These are phyloP conservation scores for Elongisporangium senticosum DNA, from an alignment of 352 stramenopile genomes.

Conservation along the genomic window DNA sequence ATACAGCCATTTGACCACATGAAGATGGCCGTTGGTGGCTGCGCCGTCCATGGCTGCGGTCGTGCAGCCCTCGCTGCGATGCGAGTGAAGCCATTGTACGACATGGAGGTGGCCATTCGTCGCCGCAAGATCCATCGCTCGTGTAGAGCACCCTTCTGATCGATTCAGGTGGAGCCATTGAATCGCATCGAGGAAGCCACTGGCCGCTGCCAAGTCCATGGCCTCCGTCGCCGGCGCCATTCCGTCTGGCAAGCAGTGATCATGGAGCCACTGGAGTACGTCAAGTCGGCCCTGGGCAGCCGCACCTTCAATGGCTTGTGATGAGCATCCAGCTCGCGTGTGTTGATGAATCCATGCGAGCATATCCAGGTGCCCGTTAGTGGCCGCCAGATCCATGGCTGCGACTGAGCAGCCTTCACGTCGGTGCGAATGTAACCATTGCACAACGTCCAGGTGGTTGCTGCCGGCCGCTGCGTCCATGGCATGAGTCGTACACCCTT, in stretches of 20 bases:
- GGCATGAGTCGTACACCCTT: constrained; percentile 1
- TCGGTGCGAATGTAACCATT: constrained; percentile 10
- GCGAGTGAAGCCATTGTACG: constrained; percentile 4
- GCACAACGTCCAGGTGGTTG: constrained; percentile 6
- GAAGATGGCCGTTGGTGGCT: constrained; percentile 3
- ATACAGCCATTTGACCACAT: constrained; percentile 8
- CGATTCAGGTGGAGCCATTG: constrained; percentile 9
- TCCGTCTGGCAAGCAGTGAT: constrained; percentile 12
- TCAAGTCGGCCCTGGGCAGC: background rate
- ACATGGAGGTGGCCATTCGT: constrained; percentile 8
- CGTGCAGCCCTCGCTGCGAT: constrained; percentile 1
- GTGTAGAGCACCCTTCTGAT: constrained; percentile 6
- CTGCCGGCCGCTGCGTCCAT: constrained; percentile 2
- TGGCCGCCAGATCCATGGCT: constrained; percentile 33
- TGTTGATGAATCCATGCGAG: background rate
- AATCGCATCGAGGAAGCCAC: constrained; percentile 6
- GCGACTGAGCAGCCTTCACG: constrained; percentile 26
- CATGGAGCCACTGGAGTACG: constrained; percentile 13
- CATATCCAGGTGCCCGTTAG: constrained; percentile 13
- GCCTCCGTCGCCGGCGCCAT: constrained; percentile 2
- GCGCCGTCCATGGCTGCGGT: constrained; percentile 1
- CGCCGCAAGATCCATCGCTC: constrained; percentile 14
- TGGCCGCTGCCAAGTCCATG: constrained; percentile 8
- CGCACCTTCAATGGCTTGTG: constrained; percentile 1
- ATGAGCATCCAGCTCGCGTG: background rate